Evolutionary conservation across 352 stramenopile species (phyloP).

Genomic region (Phytophthora brassicae): DNA sequence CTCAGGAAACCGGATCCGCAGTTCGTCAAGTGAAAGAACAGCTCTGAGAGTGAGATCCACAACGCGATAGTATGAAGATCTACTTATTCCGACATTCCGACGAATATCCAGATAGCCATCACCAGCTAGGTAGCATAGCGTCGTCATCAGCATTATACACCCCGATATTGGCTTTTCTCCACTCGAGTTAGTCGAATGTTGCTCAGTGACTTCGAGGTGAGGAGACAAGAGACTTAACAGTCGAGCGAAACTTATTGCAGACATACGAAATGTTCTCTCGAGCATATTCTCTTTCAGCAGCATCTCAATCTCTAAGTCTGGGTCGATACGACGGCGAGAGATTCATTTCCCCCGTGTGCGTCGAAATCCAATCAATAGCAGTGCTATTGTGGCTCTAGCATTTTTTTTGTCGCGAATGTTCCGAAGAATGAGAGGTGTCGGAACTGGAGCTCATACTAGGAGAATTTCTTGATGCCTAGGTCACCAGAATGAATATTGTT

Average conservation of each 20-base stretch:
- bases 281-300: slow-evolving; percentile 8
- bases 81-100: not conserved
- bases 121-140: not conserved
- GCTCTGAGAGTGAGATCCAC: too few species aligned
- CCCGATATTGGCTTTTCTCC: not conserved
- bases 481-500: too few species aligned
- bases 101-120: not conserved
- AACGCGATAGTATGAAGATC: not conserved
- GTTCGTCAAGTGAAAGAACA: too few species aligned
- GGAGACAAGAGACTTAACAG: too few species aligned
- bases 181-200: not conserved
- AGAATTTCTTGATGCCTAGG: too few species aligned
- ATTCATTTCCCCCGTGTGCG: not conserved
- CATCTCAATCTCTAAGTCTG: slow-evolving; percentile 1
- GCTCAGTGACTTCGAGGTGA: not conserved
- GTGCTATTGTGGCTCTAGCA: too few species aligned
- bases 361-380: too few species aligned
- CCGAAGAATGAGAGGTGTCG: too few species aligned
- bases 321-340: not conserved
- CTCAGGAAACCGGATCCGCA: too few species aligned
- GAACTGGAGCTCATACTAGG: too few species aligned
- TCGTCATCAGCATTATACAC: not conserved
- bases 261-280: not conserved
- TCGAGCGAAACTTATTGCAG: not conserved
- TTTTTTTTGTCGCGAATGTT: too few species aligned